phyloP scores from a whole-genome alignment of 73 alveolate genomes.

The Symbiodinium natans region DNA sequence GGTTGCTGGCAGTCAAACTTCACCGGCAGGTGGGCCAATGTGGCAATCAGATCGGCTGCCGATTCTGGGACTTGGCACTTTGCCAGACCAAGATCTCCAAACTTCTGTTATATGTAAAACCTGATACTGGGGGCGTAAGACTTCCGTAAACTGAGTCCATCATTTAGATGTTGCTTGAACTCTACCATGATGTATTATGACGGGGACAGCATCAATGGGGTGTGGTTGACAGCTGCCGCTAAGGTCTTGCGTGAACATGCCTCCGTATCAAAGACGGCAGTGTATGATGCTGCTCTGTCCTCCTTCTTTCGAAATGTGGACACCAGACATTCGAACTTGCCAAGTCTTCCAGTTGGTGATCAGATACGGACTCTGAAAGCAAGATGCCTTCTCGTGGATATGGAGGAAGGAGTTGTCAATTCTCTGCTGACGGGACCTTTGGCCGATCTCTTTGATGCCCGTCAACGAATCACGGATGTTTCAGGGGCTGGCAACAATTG shows the following conservation, averaged over 20 bases:
- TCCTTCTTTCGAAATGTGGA: slow-evolving; percentile 98
- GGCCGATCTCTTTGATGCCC: slow-evolving; percentile 99
- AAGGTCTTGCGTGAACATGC: slow-evolving; percentile 92
- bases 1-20: not conserved
- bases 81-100: not conserved
- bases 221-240: not conserved
- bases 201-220: not conserved
- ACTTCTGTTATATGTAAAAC: too few relatives aligned
- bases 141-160: not conserved
- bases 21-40: slow-evolving; percentile 98
- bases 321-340: slow-evolving; percentile 70
- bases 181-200: not conserved
- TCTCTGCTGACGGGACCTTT: slow-evolving; percentile 97
- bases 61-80: slow-evolving; percentile 98
- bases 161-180: not conserved
- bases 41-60: slow-evolving; percentile 99
- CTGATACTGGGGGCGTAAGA: not conserved
- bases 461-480: slow-evolving; percentile 98
- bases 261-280: slow-evolving; percentile 63
- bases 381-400: slow-evolving; percentile 98
- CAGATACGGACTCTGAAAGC: slow-evolving; percentile 93
- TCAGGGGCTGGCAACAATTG: slow-evolving; percentile 99
- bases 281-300: slow-evolving; percentile 97
- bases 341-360: slow-evolving; percentile 94
- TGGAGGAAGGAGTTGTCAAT: slow-evolving; percentile 99